Percentiles rank a stretch among this genome's conserved stretches.
Conservation (phyloP, 202 grass and related monocot species). For the Schoenoplectus tabernaemontani region DNA sequence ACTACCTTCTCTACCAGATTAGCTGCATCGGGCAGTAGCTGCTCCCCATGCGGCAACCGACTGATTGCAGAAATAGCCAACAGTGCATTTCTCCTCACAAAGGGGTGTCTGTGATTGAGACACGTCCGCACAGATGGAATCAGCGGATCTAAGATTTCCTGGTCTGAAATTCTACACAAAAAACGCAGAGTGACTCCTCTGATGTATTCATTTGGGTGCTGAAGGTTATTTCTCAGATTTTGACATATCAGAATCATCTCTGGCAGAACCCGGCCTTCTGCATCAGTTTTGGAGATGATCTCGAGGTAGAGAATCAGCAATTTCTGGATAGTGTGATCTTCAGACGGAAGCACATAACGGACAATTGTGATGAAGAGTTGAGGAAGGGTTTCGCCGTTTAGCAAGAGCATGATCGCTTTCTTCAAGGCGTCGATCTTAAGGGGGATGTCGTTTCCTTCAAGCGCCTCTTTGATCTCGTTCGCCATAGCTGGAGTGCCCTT, state of each 20-base stretch:
- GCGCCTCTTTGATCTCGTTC: constrained; percentile 41
- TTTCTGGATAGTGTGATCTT: constrained; percentile 43
- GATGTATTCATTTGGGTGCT: constrained; percentile 42
- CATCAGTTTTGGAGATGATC: constrained; percentile 40
- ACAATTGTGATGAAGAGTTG: constrained; percentile 42
- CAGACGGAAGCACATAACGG: constrained; percentile 36
- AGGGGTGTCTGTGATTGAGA: constrained; percentile 30
- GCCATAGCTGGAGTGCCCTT: constrained; percentile 26
- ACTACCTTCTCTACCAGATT: constrained; percentile 34
- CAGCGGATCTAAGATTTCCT: constrained; percentile 34
- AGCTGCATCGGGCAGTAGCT: constrained; percentile 33
- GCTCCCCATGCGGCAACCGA: constrained; percentile 29
- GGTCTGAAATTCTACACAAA: constrained; percentile 32
- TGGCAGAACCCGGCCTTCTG: constrained; percentile 28
- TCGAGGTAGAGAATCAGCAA: constrained; percentile 38
- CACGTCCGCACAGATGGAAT: constrained; percentile 30
- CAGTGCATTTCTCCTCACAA: constrained; percentile 28
- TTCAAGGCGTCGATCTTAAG: constrained; percentile 32
- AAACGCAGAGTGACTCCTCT: constrained; percentile 33
- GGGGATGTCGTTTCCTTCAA: constrained; percentile 18
- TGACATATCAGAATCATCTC: constrained; percentile 48
- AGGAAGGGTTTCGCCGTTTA: constrained; percentile 35
- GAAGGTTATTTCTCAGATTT: constrained; percentile 40
- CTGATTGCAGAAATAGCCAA: constrained; percentile 23
- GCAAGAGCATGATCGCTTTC: constrained; percentile 32